Percentiles rank a stretch among this genome's conserved stretches.
These are phyloP conservation scores for Thermomucor indicae-seudaticae DNA, from an alignment of 371 early-diverging fungal species.

Conservation along the genomic window DNA sequence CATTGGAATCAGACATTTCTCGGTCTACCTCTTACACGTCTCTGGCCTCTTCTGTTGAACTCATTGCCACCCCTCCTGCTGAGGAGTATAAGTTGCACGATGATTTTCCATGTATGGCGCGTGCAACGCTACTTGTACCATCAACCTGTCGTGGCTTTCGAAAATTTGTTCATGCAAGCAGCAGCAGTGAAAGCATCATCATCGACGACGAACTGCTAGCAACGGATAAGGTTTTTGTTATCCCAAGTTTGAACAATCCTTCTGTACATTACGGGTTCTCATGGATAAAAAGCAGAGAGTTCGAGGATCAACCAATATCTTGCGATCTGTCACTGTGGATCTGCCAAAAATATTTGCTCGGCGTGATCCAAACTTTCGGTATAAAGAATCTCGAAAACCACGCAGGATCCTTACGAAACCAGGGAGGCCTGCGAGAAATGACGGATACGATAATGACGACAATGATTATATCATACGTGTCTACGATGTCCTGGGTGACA, in stretches of 20 bases:
- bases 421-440: slow-evolving; percentile 80
- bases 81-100: too few relatives aligned
- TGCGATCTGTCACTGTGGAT: slow-evolving; percentile 4
- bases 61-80: too few relatives aligned
- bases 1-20: too few relatives aligned
- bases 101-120: too few relatives aligned
- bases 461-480: slow-evolving; percentile 94
- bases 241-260: not conserved
- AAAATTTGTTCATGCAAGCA: slow-evolving; percentile 2
- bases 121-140: too few relatives aligned
- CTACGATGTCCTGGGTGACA: slow-evolving; percentile 85
- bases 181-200: slow-evolving; percentile 2
- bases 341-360: slow-evolving; percentile 4
- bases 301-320: too few relatives aligned
- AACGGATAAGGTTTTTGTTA: not conserved
- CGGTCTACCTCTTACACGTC: too few relatives aligned
- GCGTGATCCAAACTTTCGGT: slow-evolving; percentile 9
- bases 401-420: slow-evolving; percentile 26
- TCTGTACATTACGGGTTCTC: not conserved
- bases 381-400: slow-evolving; percentile 1
- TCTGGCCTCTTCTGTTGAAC: too few relatives aligned
- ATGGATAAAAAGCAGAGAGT: too few relatives aligned
- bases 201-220: not conserved
- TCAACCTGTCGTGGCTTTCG: slow-evolving; percentile 1
- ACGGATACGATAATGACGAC: slow-evolving; percentile 92